Conservation (phyloP, 2,329 filamentous ascomycete genomes). For the Botrytis porri region DNA sequence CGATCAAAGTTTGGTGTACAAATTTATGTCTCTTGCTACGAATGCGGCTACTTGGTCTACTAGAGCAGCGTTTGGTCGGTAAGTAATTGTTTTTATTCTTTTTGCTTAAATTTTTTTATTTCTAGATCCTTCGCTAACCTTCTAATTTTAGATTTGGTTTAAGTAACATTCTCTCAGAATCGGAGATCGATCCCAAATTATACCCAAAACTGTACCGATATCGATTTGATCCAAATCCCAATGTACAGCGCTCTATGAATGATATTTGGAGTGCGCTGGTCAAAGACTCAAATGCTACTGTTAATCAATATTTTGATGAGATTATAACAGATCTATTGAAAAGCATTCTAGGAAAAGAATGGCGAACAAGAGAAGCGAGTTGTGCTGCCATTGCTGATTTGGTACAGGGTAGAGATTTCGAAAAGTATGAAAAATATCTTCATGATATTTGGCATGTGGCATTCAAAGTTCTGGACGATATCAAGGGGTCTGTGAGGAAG, state of each 20-base stretch:
- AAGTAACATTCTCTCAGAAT: conserved; percentile 86
- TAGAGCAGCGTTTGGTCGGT: conserved; percentile 86
- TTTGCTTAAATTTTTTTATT: background rate
- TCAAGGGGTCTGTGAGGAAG: conserved; percentile 83
- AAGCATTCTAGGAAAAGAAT: conserved; percentile 86
- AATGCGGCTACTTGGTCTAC: conserved; percentile 97
- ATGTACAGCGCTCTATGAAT: conserved; percentile 93
- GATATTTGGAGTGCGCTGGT: conserved; percentile 97
- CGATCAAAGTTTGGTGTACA: conserved; percentile 93
- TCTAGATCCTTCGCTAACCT: background rate
- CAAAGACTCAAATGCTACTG: conserved; percentile 74
- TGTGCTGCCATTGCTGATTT: conserved; percentile 88
- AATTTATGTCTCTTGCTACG: conserved; percentile 95
- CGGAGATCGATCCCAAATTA: conserved; percentile 83
- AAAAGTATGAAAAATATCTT: conserved; percentile 80
- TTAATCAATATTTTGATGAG: conserved; percentile 79
- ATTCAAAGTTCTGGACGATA: conserved; percentile 91
- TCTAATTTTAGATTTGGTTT: conserved; percentile 62
- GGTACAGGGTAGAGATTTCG: conserved; percentile 73
- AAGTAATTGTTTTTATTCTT: too few relatives aligned
- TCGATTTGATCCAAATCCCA: conserved; percentile 89
- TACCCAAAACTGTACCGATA: conserved; percentile 95
- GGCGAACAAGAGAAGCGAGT: conserved; percentile 88
- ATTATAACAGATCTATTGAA: conserved; percentile 86
- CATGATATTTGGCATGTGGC: conserved; percentile 80